A percentile compares a stretch with the other conserved stretches of the same genome.
Evolutionary conservation across 345 rosid genomes (phyloP).

Genomic region (Nasturtium officinale): DNA sequence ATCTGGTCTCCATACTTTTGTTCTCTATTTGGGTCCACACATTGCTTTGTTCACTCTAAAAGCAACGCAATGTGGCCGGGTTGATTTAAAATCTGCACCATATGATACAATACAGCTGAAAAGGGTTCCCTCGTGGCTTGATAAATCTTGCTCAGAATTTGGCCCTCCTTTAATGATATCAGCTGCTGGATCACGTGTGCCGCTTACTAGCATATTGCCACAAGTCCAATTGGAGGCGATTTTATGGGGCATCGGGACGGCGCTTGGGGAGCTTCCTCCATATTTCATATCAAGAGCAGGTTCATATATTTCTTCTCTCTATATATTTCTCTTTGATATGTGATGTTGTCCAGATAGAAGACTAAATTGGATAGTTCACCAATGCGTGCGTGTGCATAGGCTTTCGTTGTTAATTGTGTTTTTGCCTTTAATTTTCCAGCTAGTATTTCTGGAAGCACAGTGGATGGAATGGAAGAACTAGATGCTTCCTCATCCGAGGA

Average conservation of each 20-base stretch:
- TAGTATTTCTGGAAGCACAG: constrained; percentile 62
- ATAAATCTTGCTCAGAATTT: constrained; percentile 79
- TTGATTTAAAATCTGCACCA: constrained; percentile 89
- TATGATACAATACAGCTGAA: constrained; percentile 65
- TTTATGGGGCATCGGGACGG: constrained; percentile 97
- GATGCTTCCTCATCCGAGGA: constrained; percentile 65
- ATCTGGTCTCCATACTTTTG: constrained; percentile 97
- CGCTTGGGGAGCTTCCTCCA: constrained; percentile 99
- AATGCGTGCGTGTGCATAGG: background rate
- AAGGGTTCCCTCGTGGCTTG: constrained; percentile 84
- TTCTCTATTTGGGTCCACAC: constrained; percentile 96
- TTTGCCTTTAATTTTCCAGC: constrained; percentile 52
- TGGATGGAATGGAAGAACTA: constrained; percentile 71
- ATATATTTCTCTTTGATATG: background rate
- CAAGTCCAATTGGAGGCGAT: constrained; percentile 88
- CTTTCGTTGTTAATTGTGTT: constrained; percentile 1
- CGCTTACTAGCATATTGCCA: constrained; percentile 67
- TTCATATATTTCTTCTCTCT: constrained; percentile 27
- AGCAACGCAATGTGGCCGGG: constrained; percentile 71
- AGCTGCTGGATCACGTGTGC: constrained; percentile 72
- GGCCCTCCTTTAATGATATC: constrained; percentile 69
- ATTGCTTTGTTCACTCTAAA: constrained; percentile 84
- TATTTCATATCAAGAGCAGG: constrained; percentile 99
- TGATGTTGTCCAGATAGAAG: background rate
- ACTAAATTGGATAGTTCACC: background rate